A percentile compares a stretch with the other conserved stretches of the same genome.
Evolutionary conservation across 129 eudicot species (phyloP).

Genomic region (Glebionis coronaria): DNA sequence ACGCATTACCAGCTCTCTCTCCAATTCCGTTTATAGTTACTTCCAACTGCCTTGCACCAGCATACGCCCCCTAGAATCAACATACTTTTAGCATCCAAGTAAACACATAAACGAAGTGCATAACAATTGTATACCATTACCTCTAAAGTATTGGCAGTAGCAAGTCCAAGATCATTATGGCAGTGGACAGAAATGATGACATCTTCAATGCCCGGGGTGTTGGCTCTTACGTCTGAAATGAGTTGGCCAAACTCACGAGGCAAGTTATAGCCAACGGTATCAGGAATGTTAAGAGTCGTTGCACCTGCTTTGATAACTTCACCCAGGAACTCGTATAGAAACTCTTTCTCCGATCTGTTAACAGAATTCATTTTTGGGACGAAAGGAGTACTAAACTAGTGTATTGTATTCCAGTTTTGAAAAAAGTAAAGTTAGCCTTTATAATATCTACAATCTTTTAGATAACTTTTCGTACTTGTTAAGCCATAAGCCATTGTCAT

Average conservation of each 20-base stretch:
- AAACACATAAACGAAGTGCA: not conserved
- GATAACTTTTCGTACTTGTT: no score
- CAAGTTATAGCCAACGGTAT: conserved; percentile 65
- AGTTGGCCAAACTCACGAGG: conserved; percentile 60
- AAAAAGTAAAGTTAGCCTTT: no score
- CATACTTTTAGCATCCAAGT: not conserved
- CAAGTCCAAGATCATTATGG: conserved; percentile 72
- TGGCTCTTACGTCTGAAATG: conserved; percentile 59
- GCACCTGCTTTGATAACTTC: conserved; percentile 85
- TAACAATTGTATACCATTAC: conserved; percentile 32
- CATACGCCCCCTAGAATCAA: conserved; percentile 63
- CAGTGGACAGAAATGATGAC: conserved; percentile 69
- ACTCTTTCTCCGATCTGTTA: conserved; percentile 73
- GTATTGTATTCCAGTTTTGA: no score
- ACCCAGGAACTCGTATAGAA: conserved; percentile 62
- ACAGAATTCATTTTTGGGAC: not conserved
- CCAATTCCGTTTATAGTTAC: conserved; percentile 90
- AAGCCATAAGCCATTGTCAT: no score
- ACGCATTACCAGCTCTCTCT: conserved; percentile 94
- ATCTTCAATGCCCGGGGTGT: conserved; percentile 50
- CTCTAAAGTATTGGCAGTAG: conserved; percentile 63
- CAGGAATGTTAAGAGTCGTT: conserved; percentile 81
- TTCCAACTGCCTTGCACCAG: conserved; percentile 88
- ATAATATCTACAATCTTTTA: no score
- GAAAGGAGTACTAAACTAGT: no score